A percentile compares a stretch with the other conserved stretches of the same genome.
These are phyloP conservation scores for Lyophyllum semitale DNA, from an alignment of 768 basidiomycete species.

Conservation along the genomic window DNA sequence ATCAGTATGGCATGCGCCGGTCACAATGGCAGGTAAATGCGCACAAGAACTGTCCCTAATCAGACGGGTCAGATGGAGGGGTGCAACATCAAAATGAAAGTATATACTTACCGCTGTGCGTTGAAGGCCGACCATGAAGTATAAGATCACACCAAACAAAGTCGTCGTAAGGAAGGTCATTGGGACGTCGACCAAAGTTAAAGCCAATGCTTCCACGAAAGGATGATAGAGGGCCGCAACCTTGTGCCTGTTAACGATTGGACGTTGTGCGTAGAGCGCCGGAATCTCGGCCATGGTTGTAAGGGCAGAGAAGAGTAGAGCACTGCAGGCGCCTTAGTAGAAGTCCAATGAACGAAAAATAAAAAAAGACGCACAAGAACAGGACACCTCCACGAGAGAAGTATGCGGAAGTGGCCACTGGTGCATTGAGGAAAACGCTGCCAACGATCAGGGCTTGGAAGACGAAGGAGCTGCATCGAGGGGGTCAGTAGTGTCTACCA, in stretches of 20 bases:
- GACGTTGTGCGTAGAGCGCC: constrained; percentile 58
- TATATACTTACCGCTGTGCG: constrained; percentile 33
- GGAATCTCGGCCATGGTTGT: constrained; percentile 22
- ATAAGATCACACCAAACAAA: constrained; percentile 51
- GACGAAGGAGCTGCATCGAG: constrained; percentile 45
- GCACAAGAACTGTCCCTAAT: constrained; percentile 60
- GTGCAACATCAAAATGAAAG: not conserved
- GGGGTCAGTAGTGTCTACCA: not conserved
- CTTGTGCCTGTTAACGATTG: constrained; percentile 58
- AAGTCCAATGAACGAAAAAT: not conserved
- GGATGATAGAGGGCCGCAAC: constrained; percentile 57
- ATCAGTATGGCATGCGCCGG: not conserved
- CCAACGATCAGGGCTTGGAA: constrained; percentile 57
- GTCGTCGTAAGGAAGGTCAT: constrained; percentile 52
- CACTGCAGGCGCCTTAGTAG: constrained; percentile 8
- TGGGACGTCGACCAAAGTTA: constrained; percentile 64
- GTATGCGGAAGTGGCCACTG: constrained; percentile 56
- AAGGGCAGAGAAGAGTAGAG: constrained; percentile 8
- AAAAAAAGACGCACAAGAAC: constrained; percentile 58
- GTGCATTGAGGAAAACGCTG: constrained; percentile 63
- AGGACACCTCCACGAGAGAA: constrained; percentile 80
- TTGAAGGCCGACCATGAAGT: constrained; percentile 66
- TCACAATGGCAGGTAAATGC: constrained; percentile 23
- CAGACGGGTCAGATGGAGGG: not conserved
- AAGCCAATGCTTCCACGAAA: constrained; percentile 37